These are phyloP conservation scores for Apophysomyces elegans DNA, from an alignment of 371 early-diverging fungal genomes.

Conservation along the genomic window DNA sequence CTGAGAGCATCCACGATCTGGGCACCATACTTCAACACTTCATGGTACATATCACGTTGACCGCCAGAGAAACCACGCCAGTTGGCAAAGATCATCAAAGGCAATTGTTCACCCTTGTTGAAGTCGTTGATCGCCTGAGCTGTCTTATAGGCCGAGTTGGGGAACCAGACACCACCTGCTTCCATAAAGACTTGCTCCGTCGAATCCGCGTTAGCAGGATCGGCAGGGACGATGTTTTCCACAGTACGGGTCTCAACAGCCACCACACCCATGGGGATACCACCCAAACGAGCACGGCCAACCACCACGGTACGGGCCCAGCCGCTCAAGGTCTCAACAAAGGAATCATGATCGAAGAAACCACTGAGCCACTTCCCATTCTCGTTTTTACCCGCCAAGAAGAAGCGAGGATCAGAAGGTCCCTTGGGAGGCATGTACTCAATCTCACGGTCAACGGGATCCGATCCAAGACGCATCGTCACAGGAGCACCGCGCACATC, in stretches of 20 bases:
- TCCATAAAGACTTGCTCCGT: slow-evolving; percentile 88
- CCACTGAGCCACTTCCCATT: slow-evolving; percentile 82
- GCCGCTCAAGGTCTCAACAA: slow-evolving; percentile 80
- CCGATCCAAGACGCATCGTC: slow-evolving; percentile 57
- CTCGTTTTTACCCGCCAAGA: slow-evolving; percentile 82
- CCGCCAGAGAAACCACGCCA: slow-evolving; percentile 99
- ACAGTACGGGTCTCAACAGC: slow-evolving; percentile 95
- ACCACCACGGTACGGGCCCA: slow-evolving; percentile 78
- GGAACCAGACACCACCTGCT: slow-evolving; percentile 98
- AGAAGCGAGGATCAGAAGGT: slow-evolving; percentile 91
- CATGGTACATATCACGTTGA: slow-evolving; percentile 98
- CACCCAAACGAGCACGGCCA: slow-evolving; percentile 96
- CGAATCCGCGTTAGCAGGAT: slow-evolving; percentile 91
- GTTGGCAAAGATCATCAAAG: slow-evolving; percentile 99
- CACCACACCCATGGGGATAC: slow-evolving; percentile 97
- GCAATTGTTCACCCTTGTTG: slow-evolving; percentile 97
- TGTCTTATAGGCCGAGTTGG: slow-evolving; percentile 98
- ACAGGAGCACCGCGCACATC: slow-evolving; percentile 65
- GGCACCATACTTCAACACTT: slow-evolving; percentile 96
- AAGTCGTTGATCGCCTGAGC: slow-evolving; percentile 98
- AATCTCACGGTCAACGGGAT: slow-evolving; percentile 76
- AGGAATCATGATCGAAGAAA: slow-evolving; percentile 92
- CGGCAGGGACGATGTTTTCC: slow-evolving; percentile 92
- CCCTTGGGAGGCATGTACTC: slow-evolving; percentile 81
- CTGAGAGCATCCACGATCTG: slow-evolving; percentile 96